Base-by-base conservation (phyloP, 2,329 filamentous ascomycete species). In the Metarhizium anisopliae region DNA sequence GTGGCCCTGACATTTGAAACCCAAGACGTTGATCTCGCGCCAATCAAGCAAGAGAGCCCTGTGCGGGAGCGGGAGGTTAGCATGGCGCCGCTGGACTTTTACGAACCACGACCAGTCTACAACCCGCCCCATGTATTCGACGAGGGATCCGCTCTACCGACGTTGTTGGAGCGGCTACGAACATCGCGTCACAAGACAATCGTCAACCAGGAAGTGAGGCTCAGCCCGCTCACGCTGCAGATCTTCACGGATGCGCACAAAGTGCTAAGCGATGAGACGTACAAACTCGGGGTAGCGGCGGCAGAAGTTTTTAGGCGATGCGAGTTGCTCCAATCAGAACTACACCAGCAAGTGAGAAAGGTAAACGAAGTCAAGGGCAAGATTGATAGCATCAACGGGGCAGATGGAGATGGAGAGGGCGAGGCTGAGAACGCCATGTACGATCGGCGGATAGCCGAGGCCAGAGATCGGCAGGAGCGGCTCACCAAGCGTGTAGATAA, bases 201-300 rank as follows among this genome's bases (percentile, higher is more conserved):
- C 30, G 72, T 89, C 51, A 82, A 81, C 56, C 85, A 89, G 58
- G 83, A 88, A 64, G 76, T 92, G 54, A 79, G 82, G 57, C 78
- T 91, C 25, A 88, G 85, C 25, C 83, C 86, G 13, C 81, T 86
- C 25, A 89, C 86, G 2, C 76, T 92, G 18, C 80, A 85, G 60
- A 77, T 90, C 42, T 81, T 93, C 61, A 87, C 86, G 32, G 83
- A 89, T 57, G 83, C 84, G 0, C 89, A 93, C 67, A 84, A 86
- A 64, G 74, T 88, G 5, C 75, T 92, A 6, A 83, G 83, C 59
- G 78, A 80, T 10, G 87, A 92, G 68, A 90, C 86, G 0, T 77
- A 86, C 61, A 77, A 77, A 11, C 76, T 92, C 11, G 86, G 87
- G 16, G 73, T 81, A 47, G 87, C 86, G 1, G 87, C 86, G 1